Evolutionary conservation across 1,284 basidiomycete species (phyloP).

Genomic region (Apiotrichum domesticum): DNA sequence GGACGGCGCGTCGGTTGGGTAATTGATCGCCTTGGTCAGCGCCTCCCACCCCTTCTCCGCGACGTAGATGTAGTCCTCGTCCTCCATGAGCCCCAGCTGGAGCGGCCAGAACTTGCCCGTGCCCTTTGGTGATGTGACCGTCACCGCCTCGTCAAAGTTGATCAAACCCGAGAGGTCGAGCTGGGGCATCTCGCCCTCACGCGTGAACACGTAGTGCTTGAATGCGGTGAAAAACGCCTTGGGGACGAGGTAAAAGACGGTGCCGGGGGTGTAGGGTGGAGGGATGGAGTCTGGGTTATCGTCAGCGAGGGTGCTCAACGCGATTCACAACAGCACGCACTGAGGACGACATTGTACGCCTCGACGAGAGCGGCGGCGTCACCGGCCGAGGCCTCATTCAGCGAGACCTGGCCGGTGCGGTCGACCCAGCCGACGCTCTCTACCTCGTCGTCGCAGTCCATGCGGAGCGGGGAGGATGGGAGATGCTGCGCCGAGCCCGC

Average conservation of each 20-base stretch:
- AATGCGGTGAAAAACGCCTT: slow-evolving; percentile 25
- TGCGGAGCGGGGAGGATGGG: slow-evolving; percentile 21
- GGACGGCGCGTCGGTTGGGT: slow-evolving; percentile 28
- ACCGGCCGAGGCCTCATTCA: slow-evolving; percentile 13
- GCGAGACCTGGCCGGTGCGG: slow-evolving; percentile 33
- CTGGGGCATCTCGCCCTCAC: slow-evolving; percentile 9
- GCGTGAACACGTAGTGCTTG: slow-evolving; percentile 25
- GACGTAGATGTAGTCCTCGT: slow-evolving; percentile 70
- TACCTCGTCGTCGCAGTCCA: slow-evolving; percentile 17
- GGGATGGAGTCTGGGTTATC: slow-evolving; percentile 22
- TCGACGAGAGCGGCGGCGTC: not conserved
- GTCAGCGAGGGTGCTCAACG: too few species aligned
- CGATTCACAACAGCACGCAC: not conserved
- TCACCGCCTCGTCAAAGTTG: slow-evolving; percentile 16
- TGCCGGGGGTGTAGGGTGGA: slow-evolving; percentile 28
- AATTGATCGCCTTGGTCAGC: slow-evolving; percentile 48
- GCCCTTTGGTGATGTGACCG: slow-evolving; percentile 20
- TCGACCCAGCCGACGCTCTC: slow-evolving; percentile 28
- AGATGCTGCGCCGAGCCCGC: slow-evolving; percentile 5
- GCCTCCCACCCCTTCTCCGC: slow-evolving; percentile 66
- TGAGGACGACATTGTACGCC: slow-evolving; percentile 10
- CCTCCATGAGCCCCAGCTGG: slow-evolving; percentile 54
- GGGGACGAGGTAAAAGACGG: slow-evolving; percentile 38
- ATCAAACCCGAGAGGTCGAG: slow-evolving; percentile 25
- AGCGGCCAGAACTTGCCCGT: slow-evolving; percentile 28